Conservation (phyloP, 1,284 basidiomycete species). For the Marasmius oreades region DNA sequence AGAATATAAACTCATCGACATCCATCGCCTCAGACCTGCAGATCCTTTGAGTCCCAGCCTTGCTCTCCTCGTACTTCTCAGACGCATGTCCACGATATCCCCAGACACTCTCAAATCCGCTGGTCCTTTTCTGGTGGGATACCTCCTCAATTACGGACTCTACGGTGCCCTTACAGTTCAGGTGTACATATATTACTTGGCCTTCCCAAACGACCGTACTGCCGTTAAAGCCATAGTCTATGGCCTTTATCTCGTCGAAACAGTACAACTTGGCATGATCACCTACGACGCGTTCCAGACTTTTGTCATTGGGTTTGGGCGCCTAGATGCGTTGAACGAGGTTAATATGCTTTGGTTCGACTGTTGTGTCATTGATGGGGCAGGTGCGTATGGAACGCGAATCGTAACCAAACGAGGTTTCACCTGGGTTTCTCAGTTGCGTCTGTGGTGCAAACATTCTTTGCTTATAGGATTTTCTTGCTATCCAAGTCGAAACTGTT, state of each 20-base stretch:
- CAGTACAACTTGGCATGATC: neutral
- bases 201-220: neutral
- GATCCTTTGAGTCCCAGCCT: too few species aligned
- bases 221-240: neutral
- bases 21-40: too few species aligned
- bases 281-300: conserved; percentile 1
- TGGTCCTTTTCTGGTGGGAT: too few species aligned
- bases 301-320: neutral
- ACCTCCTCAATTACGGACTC: neutral
- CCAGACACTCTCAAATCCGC: too few species aligned
- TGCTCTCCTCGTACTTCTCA: too few species aligned
- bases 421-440: neutral
- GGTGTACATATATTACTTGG: conserved; percentile 1
- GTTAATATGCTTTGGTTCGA: neutral
- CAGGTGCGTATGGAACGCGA: neutral
- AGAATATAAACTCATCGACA: too few species aligned
- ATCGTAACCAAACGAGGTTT: neutral
- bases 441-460: neutral
- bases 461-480: neutral
- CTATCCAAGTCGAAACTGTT: neutral
- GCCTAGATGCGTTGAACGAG: neutral
- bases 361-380: neutral
- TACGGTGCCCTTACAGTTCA: conserved; percentile 1
- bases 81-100: too few species aligned
- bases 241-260: neutral